Evolutionary conservation across 2,329 filamentous ascomycete genomes (phyloP).

Genomic region (Talaromyces islandicus): DNA sequence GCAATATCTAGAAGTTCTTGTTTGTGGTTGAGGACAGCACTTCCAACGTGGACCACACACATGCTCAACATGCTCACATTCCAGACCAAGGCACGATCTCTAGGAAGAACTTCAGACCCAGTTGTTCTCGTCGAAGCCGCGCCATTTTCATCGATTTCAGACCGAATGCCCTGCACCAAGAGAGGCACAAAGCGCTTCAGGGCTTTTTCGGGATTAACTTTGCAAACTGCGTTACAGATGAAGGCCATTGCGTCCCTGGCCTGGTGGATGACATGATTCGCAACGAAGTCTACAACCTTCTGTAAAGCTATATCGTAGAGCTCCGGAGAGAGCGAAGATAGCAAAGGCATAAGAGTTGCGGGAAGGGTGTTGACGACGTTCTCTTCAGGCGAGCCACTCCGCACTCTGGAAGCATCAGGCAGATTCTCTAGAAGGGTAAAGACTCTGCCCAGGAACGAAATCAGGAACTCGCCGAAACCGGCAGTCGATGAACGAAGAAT

Average conservation of each 20-base stretch:
- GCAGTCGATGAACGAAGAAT: slow-evolving; percentile 92
- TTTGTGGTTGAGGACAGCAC: slow-evolving; percentile 82
- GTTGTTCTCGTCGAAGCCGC: slow-evolving; percentile 92
- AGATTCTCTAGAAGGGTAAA: slow-evolving; percentile 94
- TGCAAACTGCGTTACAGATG: slow-evolving; percentile 93
- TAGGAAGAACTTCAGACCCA: slow-evolving; percentile 84
- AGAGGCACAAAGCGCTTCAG: slow-evolving; percentile 86
- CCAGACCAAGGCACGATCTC: slow-evolving; percentile 92
- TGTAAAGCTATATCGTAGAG: slow-evolving; percentile 87
- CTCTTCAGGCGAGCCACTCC: slow-evolving; percentile 89
- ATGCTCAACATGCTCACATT: slow-evolving; percentile 95
- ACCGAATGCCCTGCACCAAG: slow-evolving; percentile 83
- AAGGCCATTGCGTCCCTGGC: slow-evolving; percentile 97
- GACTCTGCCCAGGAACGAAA: slow-evolving; percentile 85
- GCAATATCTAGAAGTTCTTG: slow-evolving; percentile 86
- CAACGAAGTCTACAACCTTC: slow-evolving; percentile 87
- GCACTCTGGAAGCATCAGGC: slow-evolving; percentile 80
- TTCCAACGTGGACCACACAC: slow-evolving; percentile 93
- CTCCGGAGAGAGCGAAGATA: slow-evolving; percentile 85
- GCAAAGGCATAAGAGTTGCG: slow-evolving; percentile 81
- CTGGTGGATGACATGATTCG: slow-evolving; percentile 92
- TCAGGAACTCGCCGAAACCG: slow-evolving; percentile 85
- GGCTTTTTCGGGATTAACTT: slow-evolving; percentile 90
- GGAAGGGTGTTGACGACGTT: slow-evolving; percentile 95
- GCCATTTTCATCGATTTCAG: slow-evolving; percentile 94